Evolutionary conservation across 768 basidiomycete genomes (phyloP).

Genomic region (Hygrophoropsis aurantiaca): DNA sequence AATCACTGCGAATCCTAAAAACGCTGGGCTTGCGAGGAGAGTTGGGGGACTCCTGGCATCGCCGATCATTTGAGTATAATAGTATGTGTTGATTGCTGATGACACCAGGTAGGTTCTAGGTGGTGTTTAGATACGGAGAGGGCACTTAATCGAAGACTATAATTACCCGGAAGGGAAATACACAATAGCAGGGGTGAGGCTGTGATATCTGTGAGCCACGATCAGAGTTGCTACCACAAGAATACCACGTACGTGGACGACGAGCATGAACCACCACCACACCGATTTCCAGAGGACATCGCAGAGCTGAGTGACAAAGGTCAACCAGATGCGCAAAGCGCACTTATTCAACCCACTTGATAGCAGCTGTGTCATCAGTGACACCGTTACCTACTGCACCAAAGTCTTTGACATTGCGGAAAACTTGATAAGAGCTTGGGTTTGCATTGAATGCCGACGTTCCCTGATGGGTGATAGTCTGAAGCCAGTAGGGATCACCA

Average conservation of each 20-base stretch:
- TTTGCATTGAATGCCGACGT: slow-evolving; percentile 59
- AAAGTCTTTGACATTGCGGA: slow-evolving; percentile 67
- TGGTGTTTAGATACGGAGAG: slow-evolving; percentile 1
- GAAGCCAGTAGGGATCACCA: slow-evolving; percentile 63
- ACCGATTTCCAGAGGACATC: slow-evolving; percentile 57
- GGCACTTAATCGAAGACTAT: not conserved
- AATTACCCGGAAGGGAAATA: slow-evolving; percentile 69
- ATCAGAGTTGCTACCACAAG: not conserved
- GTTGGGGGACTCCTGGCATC: slow-evolving; percentile 23
- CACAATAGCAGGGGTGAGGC: slow-evolving; percentile 59
- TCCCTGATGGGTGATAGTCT: slow-evolving; percentile 67
- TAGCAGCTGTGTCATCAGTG: slow-evolving; percentile 70
- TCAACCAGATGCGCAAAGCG: not conserved
- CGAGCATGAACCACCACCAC: slow-evolving; percentile 50
- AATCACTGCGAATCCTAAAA: slow-evolving; percentile 24
- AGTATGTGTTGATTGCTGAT: slow-evolving; percentile 13
- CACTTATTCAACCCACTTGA: slow-evolving; percentile 61
- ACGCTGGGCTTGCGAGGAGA: slow-evolving; percentile 19
- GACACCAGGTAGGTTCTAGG: slow-evolving; percentile 22
- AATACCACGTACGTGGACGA: slow-evolving; percentile 45
- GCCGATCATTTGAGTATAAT: slow-evolving; percentile 24
- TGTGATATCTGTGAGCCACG: slow-evolving; percentile 16
- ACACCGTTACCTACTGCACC: slow-evolving; percentile 57
- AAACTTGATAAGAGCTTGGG: slow-evolving; percentile 57
- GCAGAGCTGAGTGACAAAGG: slow-evolving; percentile 31